A percentile compares a stretch with the other conserved stretches of the same genome.
phyloP scores from a whole-genome alignment of 1,139 yeast genomes.

The Keqinozyma sinolaborantium region DNA sequence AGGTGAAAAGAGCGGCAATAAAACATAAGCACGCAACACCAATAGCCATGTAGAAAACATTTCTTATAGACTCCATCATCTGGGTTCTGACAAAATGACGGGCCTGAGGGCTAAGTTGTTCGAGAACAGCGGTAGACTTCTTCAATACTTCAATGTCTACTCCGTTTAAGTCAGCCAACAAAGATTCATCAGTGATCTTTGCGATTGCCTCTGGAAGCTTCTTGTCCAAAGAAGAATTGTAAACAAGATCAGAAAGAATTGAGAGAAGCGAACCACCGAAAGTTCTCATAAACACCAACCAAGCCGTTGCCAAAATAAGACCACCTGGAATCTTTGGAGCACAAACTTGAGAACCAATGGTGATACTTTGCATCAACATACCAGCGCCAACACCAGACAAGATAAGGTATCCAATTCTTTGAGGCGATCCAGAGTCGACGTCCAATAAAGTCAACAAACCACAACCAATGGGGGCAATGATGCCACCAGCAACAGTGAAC shows the following conservation, averaged over 20 bases:
- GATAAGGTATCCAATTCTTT: constrained; percentile 21
- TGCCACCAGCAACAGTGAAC: constrained; percentile 15
- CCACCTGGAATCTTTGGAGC: constrained; percentile 31
- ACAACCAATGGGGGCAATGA: constrained; percentile 18
- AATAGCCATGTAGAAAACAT: constrained; percentile 20
- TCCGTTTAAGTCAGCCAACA: constrained; percentile 13
- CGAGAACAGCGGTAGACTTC: constrained; percentile 12
- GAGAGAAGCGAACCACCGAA: constrained; percentile 22
- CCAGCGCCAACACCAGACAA: constrained; percentile 23
- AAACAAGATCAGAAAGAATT: constrained; percentile 23
- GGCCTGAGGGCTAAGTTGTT: constrained; percentile 14
- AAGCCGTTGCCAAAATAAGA: constrained; percentile 21
- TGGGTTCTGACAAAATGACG: constrained; percentile 16
- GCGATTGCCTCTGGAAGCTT: constrained; percentile 9
- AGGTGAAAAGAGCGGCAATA: constrained; percentile 13
- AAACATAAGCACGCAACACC: constrained; percentile 17
- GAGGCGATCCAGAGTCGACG: constrained; percentile 13
- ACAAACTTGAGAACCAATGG: constrained; percentile 21
- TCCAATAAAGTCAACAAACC: constrained; percentile 20
- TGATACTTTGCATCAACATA: constrained; percentile 21
- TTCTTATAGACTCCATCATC: constrained; percentile 19
- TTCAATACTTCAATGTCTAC: constrained; percentile 11
- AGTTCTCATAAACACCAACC: constrained; percentile 18
- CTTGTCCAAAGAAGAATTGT: constrained; percentile 17
- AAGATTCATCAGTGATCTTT: constrained; percentile 7